These are phyloP conservation scores for Phaeosphaeria sp. DNA, from an alignment of 2,329 filamentous ascomycete species.

Conservation along the genomic window DNA sequence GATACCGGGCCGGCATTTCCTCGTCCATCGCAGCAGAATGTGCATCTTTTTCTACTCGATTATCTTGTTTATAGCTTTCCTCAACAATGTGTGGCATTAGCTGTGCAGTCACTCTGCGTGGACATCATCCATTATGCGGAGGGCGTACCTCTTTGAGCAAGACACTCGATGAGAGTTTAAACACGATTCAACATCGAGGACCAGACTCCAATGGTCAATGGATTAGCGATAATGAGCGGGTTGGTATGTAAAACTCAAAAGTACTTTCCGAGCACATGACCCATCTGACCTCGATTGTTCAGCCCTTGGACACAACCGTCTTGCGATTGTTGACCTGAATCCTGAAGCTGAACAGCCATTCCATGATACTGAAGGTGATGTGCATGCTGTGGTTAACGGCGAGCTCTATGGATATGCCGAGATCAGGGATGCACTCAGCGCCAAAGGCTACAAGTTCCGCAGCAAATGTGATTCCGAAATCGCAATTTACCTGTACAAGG, in stretches of 20 bases:
- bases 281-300: neutral
- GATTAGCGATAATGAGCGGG: slow-evolving; percentile 53
- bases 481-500: slow-evolving; percentile 58
- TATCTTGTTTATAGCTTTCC: neutral
- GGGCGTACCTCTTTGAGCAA: slow-evolving; percentile 10
- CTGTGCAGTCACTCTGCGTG: slow-evolving; percentile 20
- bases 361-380: slow-evolving; percentile 16
- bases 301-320: slow-evolving; percentile 36
- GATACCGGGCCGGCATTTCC: neutral
- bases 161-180: slow-evolving; percentile 19
- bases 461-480: slow-evolving; percentile 60
- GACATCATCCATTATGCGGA: slow-evolving; percentile 12
- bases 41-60: neutral
- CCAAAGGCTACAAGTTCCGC: slow-evolving; percentile 53
- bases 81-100: slow-evolving; percentile 23
- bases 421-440: slow-evolving; percentile 49
- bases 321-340: slow-evolving; percentile 34
- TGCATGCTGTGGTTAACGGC: slow-evolving; percentile 67
- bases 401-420: slow-evolving; percentile 64
- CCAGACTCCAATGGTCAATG: slow-evolving; percentile 56
- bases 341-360: slow-evolving; percentile 34
- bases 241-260: slow-evolving; percentile 42
- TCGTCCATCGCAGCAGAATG: neutral
- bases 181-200: slow-evolving; percentile 53
- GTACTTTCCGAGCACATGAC: slow-evolving; percentile 7